These are phyloP conservation scores for Aphanomyces cochlioides DNA, from an alignment of 352 stramenopile species.

Conservation along the genomic window DNA sequence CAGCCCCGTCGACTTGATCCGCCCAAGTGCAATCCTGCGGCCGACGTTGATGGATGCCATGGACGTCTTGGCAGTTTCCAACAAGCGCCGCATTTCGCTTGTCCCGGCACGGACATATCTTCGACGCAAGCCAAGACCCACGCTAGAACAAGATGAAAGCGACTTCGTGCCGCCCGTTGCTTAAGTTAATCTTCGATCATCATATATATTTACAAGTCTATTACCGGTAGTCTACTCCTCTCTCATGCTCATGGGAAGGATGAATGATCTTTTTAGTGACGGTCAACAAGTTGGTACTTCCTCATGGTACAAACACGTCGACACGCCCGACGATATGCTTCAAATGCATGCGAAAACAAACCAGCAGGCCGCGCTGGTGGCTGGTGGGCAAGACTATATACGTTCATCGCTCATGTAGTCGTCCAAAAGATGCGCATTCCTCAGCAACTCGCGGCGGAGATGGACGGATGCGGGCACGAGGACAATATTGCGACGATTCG, in stretches of 20 bases:
- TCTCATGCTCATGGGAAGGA: too few species aligned
- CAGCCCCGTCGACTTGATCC: not conserved
- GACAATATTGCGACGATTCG: constrained; percentile 4
- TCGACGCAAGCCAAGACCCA: not conserved
- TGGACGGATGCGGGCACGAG: constrained; percentile 4
- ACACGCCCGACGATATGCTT: too few species aligned
- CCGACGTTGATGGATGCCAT: constrained; percentile 9
- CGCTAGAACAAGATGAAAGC: not conserved
- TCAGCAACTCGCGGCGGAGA: not conserved
- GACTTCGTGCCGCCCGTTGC: not conserved
- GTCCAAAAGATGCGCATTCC: too few species aligned
- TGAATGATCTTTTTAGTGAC: too few species aligned
- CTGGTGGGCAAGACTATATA: too few species aligned
- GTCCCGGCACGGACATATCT: not conserved
- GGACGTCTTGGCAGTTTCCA: not conserved
- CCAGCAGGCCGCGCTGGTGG: too few species aligned
- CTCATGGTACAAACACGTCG: too few species aligned
- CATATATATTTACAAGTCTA: too few species aligned
- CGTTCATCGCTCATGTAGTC: too few species aligned
- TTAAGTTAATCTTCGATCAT: not conserved
- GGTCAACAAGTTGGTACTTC: too few species aligned
- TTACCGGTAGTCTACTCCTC: too few species aligned
- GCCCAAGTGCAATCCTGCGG: not conserved
- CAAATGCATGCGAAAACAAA: too few species aligned
- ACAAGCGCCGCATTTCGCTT: not conserved